Conservation (phyloP, 192 early-diverging fungal species). For the Linnemannia hyalina region DNA sequence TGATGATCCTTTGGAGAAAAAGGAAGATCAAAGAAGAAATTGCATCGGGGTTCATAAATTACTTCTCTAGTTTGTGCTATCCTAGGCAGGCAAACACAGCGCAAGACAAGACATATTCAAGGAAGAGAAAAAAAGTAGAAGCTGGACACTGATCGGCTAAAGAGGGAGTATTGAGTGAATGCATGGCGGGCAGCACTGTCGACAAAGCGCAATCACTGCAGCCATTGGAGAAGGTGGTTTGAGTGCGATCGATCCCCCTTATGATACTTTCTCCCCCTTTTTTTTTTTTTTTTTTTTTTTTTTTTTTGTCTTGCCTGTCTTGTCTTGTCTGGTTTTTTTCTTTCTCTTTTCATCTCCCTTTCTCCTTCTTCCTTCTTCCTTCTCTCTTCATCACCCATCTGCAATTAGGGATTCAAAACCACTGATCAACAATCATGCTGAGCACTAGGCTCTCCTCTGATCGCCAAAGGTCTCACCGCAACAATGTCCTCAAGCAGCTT, state of each 20-base stretch:
- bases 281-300: neutral
- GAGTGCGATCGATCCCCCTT: neutral
- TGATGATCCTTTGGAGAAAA: too few relatives aligned
- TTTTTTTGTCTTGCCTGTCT: neutral
- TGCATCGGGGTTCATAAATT: too few relatives aligned
- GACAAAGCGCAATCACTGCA: too few relatives aligned
- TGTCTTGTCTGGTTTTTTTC: neutral
- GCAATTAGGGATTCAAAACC: neutral
- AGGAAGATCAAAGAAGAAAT: too few relatives aligned
- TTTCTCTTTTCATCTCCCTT: neutral
- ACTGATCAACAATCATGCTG: conserved; percentile 7
- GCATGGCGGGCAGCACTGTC: too few relatives aligned
- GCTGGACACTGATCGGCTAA: too few relatives aligned
- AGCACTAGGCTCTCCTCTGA: neutral
- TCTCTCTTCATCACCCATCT: neutral
- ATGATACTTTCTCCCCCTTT: neutral
- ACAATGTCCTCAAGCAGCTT: conserved; percentile 20
- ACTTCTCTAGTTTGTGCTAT: too few relatives aligned
- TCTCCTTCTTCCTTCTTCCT: neutral
- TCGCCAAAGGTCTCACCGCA: conserved; percentile 11
- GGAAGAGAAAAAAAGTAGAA: too few relatives aligned
- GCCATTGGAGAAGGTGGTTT: too few relatives aligned
- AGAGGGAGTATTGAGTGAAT: too few relatives aligned
- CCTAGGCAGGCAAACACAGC: neutral
- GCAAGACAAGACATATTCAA: neutral